phyloP scores from a whole-genome alignment of 1,284 basidiomycete genomes.

The Ganoderma sp. region DNA sequence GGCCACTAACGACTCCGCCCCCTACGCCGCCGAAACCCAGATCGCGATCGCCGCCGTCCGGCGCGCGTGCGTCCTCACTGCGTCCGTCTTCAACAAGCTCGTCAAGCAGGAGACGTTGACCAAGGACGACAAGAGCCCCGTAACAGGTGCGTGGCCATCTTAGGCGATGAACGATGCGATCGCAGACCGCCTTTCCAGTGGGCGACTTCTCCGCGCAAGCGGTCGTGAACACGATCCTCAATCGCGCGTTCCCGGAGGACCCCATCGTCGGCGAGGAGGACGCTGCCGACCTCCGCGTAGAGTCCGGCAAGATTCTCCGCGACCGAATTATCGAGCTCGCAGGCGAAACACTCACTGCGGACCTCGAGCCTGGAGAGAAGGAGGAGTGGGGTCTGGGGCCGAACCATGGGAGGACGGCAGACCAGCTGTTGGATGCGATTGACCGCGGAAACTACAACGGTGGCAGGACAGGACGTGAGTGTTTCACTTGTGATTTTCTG shows the following conservation, averaged over 20 bases:
- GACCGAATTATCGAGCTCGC: conserved; percentile 83
- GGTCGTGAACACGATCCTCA: conserved; percentile 82
- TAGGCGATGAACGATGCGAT: too few species aligned
- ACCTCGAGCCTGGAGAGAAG: conserved; percentile 57
- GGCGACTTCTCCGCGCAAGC: conserved; percentile 93
- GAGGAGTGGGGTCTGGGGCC: conserved; percentile 72
- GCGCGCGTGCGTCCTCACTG: conserved; percentile 84
- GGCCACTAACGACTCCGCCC: conserved; percentile 32
- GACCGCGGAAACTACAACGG: conserved; percentile 87
- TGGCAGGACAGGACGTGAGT: conserved; percentile 76
- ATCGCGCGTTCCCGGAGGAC: conserved; percentile 81
- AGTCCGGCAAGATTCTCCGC: conserved; percentile 58
- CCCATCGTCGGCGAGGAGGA: conserved; percentile 97
- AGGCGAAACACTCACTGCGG: conserved; percentile 76
- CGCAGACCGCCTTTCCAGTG: conserved; percentile 52
- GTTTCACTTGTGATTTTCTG: too few species aligned
- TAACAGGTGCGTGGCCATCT: conserved; percentile 71
- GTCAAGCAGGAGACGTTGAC: conserved; percentile 87
- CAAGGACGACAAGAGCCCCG: conserved; percentile 95
- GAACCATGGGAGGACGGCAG: conserved; percentile 52
- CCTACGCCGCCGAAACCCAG: conserved; percentile 60
- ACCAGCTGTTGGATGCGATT: conserved; percentile 81
- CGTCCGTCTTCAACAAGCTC: conserved; percentile 87
- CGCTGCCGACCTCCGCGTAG: conserved; percentile 75
- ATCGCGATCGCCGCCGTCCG: conserved; percentile 91